Base-by-base conservation (phyloP, 768 basidiomycete species). In the Mycena chlorophos region DNA sequence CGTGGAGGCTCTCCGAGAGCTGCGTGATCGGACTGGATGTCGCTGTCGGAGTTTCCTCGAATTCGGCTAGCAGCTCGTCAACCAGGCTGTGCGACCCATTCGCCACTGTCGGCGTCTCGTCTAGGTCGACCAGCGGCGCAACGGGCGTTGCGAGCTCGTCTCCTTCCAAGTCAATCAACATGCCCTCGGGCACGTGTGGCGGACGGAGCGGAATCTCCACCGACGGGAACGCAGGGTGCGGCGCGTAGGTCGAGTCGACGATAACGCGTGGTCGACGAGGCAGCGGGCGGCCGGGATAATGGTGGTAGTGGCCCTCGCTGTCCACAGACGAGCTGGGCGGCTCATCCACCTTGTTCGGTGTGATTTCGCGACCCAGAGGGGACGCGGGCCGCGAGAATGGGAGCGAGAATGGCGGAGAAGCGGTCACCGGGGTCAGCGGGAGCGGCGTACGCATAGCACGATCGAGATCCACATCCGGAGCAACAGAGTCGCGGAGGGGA, bases 221-320 rank as follows among this genome's bases (percentile, higher is more conserved):
- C 28, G 48, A 55, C 47, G 58, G 54, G 48, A 51, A 62, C 39
- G 66, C 66, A 54, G 69, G 61, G 64, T 65, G 57, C 3, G 69
- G 61, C 20, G 69, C 71, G 57, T 72, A 73, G 6, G 68, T 68
- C 17, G 76, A 74, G 62, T 75, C 74, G 10, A 72, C 60, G n/a
- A 63, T 56, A 27, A 63, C 37, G 38, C 64, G 68, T 19, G 64
- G 77, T 16, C 71, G 71, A 20, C 70, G 75, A 5, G 84, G 84
- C n/a, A 86, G 72, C 30, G 84, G 84, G 31, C 84, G 67, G 3
- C 84, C 81, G 23, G 74, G 73, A 62, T 84, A 85, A 64, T 83
- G 83, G 52, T 73, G 77, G 12, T 73, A 68, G 17, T 52, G 56
- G 43, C 58, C 26, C 57, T 68, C 34, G 53, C 61, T 8, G 61